Conservation (phyloP, 805 yeast species). For the Kluyveromyces aestuarii region DNA sequence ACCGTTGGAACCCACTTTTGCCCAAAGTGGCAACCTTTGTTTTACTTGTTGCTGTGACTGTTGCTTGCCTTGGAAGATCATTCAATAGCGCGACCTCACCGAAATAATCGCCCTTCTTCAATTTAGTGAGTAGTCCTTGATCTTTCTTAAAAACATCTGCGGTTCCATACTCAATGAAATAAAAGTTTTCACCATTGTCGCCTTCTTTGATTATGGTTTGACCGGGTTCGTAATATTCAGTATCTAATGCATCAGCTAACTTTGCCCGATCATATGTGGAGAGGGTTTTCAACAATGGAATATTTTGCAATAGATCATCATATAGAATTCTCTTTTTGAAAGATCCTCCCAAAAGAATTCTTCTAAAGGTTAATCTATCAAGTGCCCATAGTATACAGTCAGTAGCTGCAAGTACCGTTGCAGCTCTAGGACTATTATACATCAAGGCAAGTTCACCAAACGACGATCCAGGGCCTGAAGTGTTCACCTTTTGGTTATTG, state of each 20-base stretch:
- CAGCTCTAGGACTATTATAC: constrained; percentile 97
- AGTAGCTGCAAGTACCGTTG: constrained; percentile 70
- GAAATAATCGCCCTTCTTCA: constrained; percentile 82
- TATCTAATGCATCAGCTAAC: constrained; percentile 87
- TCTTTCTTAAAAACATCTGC: constrained; percentile 62
- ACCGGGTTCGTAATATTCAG: constrained; percentile 63
- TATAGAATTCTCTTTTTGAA: constrained; percentile 84
- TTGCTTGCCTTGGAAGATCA: constrained; percentile 90
- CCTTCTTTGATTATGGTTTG: constrained; percentile 77
- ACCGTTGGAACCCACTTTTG: constrained; percentile 86
- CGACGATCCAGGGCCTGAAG: constrained; percentile 78
- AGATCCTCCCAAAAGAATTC: constrained; percentile 84
- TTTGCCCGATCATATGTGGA: constrained; percentile 78
- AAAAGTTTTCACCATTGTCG: constrained; percentile 70
- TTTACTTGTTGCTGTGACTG: constrained; percentile 65
- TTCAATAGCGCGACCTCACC: constrained; percentile 93
- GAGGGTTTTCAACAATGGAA: constrained; percentile 68
- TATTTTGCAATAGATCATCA: constrained; percentile 79
- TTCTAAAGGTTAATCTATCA: constrained; percentile 87
- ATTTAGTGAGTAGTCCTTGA: constrained; percentile 49
- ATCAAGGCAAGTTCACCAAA: constrained; percentile 96
- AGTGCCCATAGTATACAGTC: constrained; percentile 82
- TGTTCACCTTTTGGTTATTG: constrained; percentile 53
- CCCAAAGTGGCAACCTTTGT: constrained; percentile 89
- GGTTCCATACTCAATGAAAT: constrained; percentile 68